Evolutionary conservation across 176 grass and related monocot genomes (phyloP).

Genomic region (Puya raimondii): DNA sequence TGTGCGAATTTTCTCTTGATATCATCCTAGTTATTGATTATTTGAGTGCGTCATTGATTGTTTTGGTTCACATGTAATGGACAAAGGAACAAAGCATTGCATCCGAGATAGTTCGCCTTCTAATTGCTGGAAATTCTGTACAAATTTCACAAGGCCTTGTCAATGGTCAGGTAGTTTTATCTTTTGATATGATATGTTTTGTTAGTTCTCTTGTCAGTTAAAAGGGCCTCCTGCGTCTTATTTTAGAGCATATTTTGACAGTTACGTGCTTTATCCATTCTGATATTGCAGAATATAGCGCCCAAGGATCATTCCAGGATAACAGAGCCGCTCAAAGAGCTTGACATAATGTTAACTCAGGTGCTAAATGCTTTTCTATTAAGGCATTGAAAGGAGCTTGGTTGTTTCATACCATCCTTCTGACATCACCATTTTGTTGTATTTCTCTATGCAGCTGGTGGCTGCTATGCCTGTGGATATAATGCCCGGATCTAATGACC

Average conservation of each 20-base stretch:
- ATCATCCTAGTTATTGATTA: not conserved
- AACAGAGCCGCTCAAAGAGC: constrained; percentile 86
- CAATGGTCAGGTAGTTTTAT: constrained; percentile 54
- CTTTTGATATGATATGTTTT: not conserved
- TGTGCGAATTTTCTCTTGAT: constrained; percentile 46
- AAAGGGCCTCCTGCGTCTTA: too few relatives aligned
- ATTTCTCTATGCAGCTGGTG: constrained; percentile 46
- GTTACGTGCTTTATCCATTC: not conserved
- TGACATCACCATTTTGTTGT: not conserved
- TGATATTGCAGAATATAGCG: constrained; percentile 50
- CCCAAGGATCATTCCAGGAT: constrained; percentile 79
- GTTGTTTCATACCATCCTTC: not conserved
- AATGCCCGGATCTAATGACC: constrained; percentile 81
- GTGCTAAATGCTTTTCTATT: constrained; percentile 21
- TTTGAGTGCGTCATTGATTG: not conserved
- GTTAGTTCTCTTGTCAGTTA: not conserved
- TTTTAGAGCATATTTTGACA: not conserved
- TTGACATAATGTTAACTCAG: constrained; percentile 97
- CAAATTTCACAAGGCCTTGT: constrained; percentile 60
- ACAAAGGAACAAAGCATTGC: constrained; percentile 80
- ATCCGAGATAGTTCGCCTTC: constrained; percentile 67
- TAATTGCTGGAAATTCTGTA: constrained; percentile 86
- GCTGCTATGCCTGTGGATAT: constrained; percentile 85
- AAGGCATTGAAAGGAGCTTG: too few relatives aligned
- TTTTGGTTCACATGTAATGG: not conserved